Evolutionary conservation across 163 green algal genomes (phyloP), one percentile per base, ranked within the genome.

Genomic region (Chloroidium sp.): DNA sequence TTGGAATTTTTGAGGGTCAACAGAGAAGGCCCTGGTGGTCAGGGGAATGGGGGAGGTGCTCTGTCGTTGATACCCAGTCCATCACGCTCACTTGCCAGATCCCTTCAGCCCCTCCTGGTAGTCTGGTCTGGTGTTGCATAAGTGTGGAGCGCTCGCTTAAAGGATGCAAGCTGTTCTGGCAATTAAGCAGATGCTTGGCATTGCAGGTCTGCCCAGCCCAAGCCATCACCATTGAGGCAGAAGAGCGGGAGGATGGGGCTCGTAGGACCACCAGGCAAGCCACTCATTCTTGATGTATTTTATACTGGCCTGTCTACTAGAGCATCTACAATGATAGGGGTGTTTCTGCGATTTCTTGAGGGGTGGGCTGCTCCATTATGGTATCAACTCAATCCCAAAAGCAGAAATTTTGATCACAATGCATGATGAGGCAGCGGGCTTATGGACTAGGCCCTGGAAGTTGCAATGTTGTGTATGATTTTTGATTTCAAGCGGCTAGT

Each of bases 141-240:
- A 36, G 69, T 69, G 36, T 36, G 36, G 36, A 36, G 36, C 36
- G 36, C 36, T 36, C 36, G 36, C 36, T 36, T 36, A 36, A 36
- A 36, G 36, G 36, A 36, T 36, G 36, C 36, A 36, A 36, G 36
- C 36, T 36, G 36, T 36, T 36, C 36, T 36, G 36, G 36, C 36
- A 36, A 36, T 36, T 36, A 36, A 36, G 36, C 36, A 36, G 36
- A 36, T 36, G 36, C 36, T 36, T 75, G n/a, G n/a, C 62, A 64
- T 61, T 76, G 69, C 88, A 95, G 88, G 88, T 97, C 4, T 97
- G 93, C 89, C 93, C 93, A 62, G 93, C 94, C 14, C 95, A 98
- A 85, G 96, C 96, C 62, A 99, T 99, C 86, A 99, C 95, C 61
- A 99, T 99, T 81, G 96, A 99, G 87, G 95, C 96, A 10, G 96